These are phyloP conservation scores for Aspergillus kassunensis DNA, from an alignment of 495 filamentous ascomycete species.

Conservation along the genomic window DNA sequence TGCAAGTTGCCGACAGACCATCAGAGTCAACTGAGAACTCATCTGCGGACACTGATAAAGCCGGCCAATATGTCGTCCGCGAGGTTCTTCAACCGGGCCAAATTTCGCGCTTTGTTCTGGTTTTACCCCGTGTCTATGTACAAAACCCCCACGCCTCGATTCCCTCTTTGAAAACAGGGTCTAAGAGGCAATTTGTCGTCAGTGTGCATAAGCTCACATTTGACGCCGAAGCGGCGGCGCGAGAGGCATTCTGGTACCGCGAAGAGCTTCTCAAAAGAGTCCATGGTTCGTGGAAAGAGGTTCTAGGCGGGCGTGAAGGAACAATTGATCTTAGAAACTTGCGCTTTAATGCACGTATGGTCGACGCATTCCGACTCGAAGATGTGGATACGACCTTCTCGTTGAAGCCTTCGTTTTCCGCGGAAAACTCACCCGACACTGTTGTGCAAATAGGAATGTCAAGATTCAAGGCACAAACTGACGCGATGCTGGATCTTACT, in stretches of 20 bases:
- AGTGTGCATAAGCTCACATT: slow-evolving; percentile 72
- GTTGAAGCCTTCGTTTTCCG: slow-evolving; percentile 32
- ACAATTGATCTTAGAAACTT: slow-evolving; percentile 70
- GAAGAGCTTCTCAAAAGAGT: slow-evolving; percentile 74
- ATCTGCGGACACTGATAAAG: slow-evolving; percentile 6
- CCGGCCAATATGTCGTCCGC: slow-evolving; percentile 41
- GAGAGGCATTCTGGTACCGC: slow-evolving; percentile 91
- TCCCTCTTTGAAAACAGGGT: slow-evolving; percentile 67
- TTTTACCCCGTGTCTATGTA: slow-evolving; percentile 71
- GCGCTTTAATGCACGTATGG: slow-evolving; percentile 70
- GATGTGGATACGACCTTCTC: slow-evolving; percentile 69
- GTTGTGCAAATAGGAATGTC: slow-evolving; percentile 43
- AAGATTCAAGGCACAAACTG: slow-evolving; percentile 57
- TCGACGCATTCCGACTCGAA: slow-evolving; percentile 76
- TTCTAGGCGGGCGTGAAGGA: slow-evolving; percentile 55
- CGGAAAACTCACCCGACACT: slow-evolving; percentile 1
- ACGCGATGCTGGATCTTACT: slow-evolving; percentile 66
- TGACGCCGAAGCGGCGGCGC: slow-evolving; percentile 69
- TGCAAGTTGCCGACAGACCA: slow-evolving; percentile 49
- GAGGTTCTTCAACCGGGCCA: slow-evolving; percentile 74
- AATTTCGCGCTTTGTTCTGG: slow-evolving; percentile 69
- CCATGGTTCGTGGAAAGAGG: slow-evolving; percentile 66
- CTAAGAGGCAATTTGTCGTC: slow-evolving; percentile 83
- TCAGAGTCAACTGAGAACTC: neutral
- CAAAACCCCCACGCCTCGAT: slow-evolving; percentile 73